These are phyloP conservation scores for Dothiorella sarmentorum DNA, from an alignment of 2,329 filamentous ascomycete species.

Conservation along the genomic window DNA sequence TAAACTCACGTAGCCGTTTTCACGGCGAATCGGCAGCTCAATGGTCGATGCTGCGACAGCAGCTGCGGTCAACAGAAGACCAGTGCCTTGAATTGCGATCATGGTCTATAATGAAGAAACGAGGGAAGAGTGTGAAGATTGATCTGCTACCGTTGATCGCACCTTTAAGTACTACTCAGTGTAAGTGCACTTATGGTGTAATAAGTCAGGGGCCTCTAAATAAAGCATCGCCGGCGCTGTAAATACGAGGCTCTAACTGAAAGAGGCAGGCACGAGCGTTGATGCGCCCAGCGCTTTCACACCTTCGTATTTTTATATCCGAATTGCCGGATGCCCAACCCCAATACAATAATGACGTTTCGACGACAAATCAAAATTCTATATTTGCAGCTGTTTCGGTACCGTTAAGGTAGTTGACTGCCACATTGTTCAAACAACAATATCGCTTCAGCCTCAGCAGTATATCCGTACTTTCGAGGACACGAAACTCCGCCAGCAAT, in stretches of 20 bases:
- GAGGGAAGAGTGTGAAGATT: not conserved
- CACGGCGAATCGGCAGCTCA: slow-evolving; percentile 21
- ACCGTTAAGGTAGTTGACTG: too few species aligned
- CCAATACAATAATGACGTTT: too few species aligned
- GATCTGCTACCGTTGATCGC: not conserved
- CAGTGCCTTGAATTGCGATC: not conserved
- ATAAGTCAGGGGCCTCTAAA: not conserved
- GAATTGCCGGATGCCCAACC: too few species aligned
- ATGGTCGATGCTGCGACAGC: slow-evolving; percentile 21
- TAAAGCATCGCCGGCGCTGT: not conserved
- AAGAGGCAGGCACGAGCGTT: too few species aligned
- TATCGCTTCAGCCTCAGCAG: too few species aligned
- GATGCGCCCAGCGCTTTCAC: too few species aligned
- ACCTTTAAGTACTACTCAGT: not conserved
- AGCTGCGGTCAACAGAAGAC: not conserved
- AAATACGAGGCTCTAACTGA: not conserved
- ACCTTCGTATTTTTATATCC: too few species aligned
- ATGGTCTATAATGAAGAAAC: not conserved
- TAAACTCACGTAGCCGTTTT: slow-evolving; percentile 16
- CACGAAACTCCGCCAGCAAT: too few species aligned
- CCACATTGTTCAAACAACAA: too few species aligned
- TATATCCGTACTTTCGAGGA: too few species aligned
- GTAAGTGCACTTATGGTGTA: not conserved
- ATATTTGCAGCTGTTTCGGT: too few species aligned
- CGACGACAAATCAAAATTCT: too few species aligned